A percentile compares a stretch with the other conserved stretches of the same genome.
phyloP scores from a whole-genome alignment of 768 basidiomycete genomes.

The Pholiota conissans region DNA sequence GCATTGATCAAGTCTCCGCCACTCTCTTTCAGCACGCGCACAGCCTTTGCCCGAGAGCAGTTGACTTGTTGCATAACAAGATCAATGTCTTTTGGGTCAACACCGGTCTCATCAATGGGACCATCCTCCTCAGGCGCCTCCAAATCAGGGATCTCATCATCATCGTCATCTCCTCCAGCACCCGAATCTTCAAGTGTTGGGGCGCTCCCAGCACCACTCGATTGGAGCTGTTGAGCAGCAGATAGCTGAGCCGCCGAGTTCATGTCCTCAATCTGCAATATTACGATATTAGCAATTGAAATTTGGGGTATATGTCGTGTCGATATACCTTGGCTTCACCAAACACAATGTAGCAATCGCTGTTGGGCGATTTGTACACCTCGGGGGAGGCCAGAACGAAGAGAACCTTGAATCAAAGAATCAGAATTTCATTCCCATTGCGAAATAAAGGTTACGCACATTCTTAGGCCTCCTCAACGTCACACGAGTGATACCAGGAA shows the following conservation, averaged over 20 bases:
- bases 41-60: conserved; percentile 91
- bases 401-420: conserved; percentile 56
- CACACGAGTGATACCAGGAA: conserved; percentile 91
- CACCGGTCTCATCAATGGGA: conserved; percentile 80
- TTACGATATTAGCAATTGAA: not conserved
- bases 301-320: not conserved
- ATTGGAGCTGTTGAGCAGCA: conserved; percentile 77
- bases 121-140: conserved; percentile 83
- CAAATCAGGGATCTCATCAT: conserved; percentile 80
- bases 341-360: conserved; percentile 98
- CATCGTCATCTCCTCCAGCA: conserved; percentile 63
- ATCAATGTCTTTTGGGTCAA: conserved; percentile 94
- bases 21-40: conserved; percentile 85
- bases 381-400: conserved; percentile 93
- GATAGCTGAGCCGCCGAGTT: conserved; percentile 76
- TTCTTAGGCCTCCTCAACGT: conserved; percentile 95
- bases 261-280: conserved; percentile 78
- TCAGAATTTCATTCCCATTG: not conserved
- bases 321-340: conserved; percentile 89
- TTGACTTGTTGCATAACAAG: conserved; percentile 87
- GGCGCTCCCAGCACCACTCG: conserved; percentile 45
- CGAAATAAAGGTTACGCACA: conserved; percentile 41
- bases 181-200: conserved; percentile 51
- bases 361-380: conserved; percentile 96
- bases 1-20: conserved; percentile 96